These are phyloP conservation scores for Chrysoporthe deuterocubensis DNA, from an alignment of 2,329 filamentous ascomycete species.

Conservation along the genomic window DNA sequence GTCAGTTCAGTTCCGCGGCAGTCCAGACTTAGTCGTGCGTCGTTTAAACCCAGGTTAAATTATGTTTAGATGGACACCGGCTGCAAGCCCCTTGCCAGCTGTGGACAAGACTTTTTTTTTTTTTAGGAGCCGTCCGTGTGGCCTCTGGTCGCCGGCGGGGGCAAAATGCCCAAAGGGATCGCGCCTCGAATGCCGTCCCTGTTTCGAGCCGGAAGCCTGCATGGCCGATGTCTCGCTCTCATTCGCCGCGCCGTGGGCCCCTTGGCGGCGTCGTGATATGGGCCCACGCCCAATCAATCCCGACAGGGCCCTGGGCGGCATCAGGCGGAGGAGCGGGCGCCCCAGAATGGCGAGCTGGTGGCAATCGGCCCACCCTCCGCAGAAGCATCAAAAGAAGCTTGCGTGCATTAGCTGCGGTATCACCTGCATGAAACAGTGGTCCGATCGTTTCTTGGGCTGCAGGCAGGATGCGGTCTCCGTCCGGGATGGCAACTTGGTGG, in stretches of 20 bases:
- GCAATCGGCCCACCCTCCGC: too few relatives aligned
- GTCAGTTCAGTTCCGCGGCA: too few relatives aligned
- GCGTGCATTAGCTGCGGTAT: conserved; percentile 9
- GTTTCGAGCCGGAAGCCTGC: conserved; percentile 16
- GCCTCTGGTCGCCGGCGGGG: neutral
- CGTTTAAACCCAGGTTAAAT: too few relatives aligned
- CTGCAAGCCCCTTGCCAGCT: too few relatives aligned
- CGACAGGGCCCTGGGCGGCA: too few relatives aligned
- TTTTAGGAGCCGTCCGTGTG: too few relatives aligned
- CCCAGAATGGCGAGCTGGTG: too few relatives aligned
- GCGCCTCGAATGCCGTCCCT: conserved; percentile 1
- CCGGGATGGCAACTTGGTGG: neutral
- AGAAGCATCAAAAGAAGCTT: conserved; percentile 2
- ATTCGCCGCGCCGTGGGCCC: conserved; percentile 10
- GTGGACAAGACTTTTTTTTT: too few relatives aligned
- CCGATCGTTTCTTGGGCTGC: conserved; percentile 4
- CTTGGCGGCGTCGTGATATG: neutral
- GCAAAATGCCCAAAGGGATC: neutral
- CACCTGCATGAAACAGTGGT: conserved; percentile 1
- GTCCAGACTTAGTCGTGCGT: too few relatives aligned
- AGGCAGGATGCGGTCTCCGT: neutral
- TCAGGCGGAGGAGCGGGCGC: too few relatives aligned
- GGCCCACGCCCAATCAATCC: conserved; percentile 8
- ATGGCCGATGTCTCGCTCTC: conserved; percentile 11
- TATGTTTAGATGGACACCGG: too few relatives aligned